These are phyloP conservation scores for Vanrija humicola DNA, from an alignment of 1,284 basidiomycete genomes.

Conservation along the genomic window DNA sequence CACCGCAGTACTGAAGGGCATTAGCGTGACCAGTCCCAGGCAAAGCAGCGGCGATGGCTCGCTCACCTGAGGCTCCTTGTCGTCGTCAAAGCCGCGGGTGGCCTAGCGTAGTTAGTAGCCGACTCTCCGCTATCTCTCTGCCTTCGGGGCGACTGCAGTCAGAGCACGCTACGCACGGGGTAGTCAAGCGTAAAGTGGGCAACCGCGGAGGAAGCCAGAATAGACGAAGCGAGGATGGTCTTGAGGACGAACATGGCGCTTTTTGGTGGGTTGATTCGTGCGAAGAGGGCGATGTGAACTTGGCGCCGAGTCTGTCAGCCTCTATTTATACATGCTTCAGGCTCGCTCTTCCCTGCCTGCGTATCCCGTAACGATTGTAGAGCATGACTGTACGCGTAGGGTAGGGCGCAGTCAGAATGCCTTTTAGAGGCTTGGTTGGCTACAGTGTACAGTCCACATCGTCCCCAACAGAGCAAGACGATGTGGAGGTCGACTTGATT, in stretches of 20 bases:
- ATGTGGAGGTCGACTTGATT: too few relatives aligned
- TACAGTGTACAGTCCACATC: too few relatives aligned
- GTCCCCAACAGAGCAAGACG: too few relatives aligned
- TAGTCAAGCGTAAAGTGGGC: constrained; percentile 69
- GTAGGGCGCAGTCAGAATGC: too few relatives aligned
- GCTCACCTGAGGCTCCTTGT: constrained; percentile 60
- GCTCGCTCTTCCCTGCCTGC: too few relatives aligned
- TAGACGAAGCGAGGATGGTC: constrained; percentile 33
- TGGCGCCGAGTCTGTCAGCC: neutral
- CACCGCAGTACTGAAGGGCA: constrained; percentile 45
- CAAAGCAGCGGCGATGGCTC: constrained; percentile 49
- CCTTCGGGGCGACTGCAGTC: neutral
- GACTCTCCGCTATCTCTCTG: too few relatives aligned
- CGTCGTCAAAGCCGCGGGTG: constrained; percentile 61
- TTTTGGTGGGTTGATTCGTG: too few relatives aligned
- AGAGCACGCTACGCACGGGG: constrained; percentile 45
- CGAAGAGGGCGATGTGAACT: neutral
- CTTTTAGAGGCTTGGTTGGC: too few relatives aligned
- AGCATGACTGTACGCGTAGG: too few relatives aligned
- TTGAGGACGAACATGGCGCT: constrained; percentile 5
- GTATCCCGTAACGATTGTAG: too few relatives aligned
- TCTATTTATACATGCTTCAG: too few relatives aligned
- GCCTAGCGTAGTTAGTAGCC: constrained; percentile 17
- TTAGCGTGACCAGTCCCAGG: too few relatives aligned
- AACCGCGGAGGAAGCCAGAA: constrained; percentile 50